These are phyloP conservation scores for Pezicula carpinea DNA, from an alignment of 2,329 filamentous ascomycete genomes.

Conservation along the genomic window DNA sequence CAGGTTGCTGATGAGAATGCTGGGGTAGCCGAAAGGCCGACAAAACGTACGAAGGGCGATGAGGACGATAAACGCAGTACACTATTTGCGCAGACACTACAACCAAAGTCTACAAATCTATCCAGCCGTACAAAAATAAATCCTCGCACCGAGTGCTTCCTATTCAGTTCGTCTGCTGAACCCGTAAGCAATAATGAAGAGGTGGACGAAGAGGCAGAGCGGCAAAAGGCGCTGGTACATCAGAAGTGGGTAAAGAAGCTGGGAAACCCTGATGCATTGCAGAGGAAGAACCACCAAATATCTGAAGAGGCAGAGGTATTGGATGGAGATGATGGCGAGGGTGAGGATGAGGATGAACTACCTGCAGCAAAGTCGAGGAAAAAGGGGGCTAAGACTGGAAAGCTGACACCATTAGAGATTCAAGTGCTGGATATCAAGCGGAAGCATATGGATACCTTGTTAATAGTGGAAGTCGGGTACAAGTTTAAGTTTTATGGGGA, in stretches of 20 bases:
- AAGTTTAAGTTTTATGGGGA: constrained; percentile 98
- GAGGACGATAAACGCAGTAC: constrained; percentile 35
- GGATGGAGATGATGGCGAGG: constrained; percentile 47
- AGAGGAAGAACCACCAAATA: constrained; percentile 51
- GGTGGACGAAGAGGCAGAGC: constrained; percentile 48
- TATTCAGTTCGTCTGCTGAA: constrained; percentile 40
- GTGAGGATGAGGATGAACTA: constrained; percentile 47
- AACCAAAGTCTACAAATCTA: constrained; percentile 14
- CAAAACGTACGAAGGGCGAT: constrained; percentile 42
- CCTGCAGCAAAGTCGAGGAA: constrained; percentile 52
- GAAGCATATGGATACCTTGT: constrained; percentile 81
- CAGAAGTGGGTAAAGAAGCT: constrained; percentile 85
- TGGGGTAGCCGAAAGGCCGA: constrained; percentile 30
- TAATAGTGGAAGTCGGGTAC: constrained; percentile 95
- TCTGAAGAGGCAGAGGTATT: constrained; percentile 46
- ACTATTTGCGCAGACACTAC: constrained; percentile 34
- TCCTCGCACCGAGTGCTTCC: constrained; percentile 46
- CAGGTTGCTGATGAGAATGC: constrained; percentile 39
- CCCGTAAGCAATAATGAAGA: constrained; percentile 28
- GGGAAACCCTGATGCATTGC: constrained; percentile 74
- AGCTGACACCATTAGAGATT: constrained; percentile 90
- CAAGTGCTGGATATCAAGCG: constrained; percentile 93
- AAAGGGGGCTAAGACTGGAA: constrained; percentile 66
- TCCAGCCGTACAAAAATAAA: constrained; percentile 23
- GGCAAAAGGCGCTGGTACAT: constrained; percentile 68